Conservation (phyloP, 192 early-diverging fungal species). For the Funneliformis mosseae region DNA sequence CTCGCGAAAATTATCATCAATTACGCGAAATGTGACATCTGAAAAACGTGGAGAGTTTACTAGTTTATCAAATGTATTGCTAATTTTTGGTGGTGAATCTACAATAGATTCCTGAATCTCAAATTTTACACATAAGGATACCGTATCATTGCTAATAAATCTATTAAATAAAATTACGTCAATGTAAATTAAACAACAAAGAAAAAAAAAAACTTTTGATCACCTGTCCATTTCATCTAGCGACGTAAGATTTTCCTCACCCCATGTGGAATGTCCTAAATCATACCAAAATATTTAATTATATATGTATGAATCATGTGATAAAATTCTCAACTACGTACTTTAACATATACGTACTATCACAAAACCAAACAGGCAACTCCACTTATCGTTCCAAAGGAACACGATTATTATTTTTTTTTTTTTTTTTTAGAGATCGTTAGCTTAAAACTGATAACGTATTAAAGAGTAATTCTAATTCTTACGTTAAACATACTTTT, state of each 20-base stretch:
- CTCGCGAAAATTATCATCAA: constrained; percentile 19
- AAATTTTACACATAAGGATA: constrained; percentile 41
- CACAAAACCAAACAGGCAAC: constrained; percentile 38
- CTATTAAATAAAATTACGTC: constrained; percentile 12
- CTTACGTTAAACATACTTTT: constrained; percentile 35
- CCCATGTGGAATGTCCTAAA: constrained; percentile 38
- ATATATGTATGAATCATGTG: neutral
- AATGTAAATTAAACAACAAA: neutral
- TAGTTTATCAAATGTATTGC: constrained; percentile 32
- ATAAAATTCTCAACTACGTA: neutral
- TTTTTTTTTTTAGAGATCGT: neutral
- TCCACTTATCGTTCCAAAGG: constrained; percentile 21
- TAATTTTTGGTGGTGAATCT: constrained; percentile 12
- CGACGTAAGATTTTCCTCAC: constrained; percentile 36
- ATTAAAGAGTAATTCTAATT: neutral
- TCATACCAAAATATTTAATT: neutral
- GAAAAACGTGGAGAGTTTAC: constrained; percentile 36
- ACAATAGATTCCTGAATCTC: constrained; percentile 38
- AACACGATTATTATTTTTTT: too few species aligned
- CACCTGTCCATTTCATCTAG: constrained; percentile 39
- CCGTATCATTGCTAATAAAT: constrained; percentile 35
- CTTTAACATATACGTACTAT: constrained; percentile 32
- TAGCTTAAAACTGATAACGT: neutral
- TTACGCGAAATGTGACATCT: constrained; percentile 37
- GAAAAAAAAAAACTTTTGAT: neutral